These are phyloP conservation scores for Verticillium albo-atrum DNA, from an alignment of 2,329 filamentous ascomycete genomes.

Conservation along the genomic window DNA sequence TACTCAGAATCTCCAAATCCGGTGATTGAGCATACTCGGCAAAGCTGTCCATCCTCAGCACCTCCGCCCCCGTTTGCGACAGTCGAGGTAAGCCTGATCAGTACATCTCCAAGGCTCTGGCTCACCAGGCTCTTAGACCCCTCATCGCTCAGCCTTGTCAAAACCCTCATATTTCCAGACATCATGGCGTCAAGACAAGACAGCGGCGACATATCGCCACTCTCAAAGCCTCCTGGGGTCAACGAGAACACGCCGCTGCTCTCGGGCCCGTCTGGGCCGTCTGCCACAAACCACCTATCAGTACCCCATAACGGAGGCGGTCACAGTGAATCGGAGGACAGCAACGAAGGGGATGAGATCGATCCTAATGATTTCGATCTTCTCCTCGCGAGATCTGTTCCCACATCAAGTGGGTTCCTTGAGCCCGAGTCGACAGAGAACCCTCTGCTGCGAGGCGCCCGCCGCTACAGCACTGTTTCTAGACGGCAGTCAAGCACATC, in stretches of 20 bases:
- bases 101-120: background rate
- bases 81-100: background rate
- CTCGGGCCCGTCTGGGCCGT: background rate
- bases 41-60: background rate
- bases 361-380: constrained; percentile 30
- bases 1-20: background rate
- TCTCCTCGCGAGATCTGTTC: constrained; percentile 33
- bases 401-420: constrained; percentile 28
- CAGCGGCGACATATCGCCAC: background rate
- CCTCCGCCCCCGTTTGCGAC: background rate
- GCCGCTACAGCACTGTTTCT: constrained; percentile 19
- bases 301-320: background rate
- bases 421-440: constrained; percentile 36
- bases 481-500: background rate
- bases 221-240: background rate
- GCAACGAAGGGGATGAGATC: constrained; percentile 15
- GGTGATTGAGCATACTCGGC: background rate
- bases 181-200: background rate
- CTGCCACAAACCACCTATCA: background rate
- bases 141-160: background rate
- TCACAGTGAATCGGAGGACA: background rate
- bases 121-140: background rate
- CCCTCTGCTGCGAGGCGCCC: constrained; percentile 31
- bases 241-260: background rate
- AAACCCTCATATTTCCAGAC: background rate